Percentiles rank a stretch among this genome's conserved stretches.
phyloP scores from a whole-genome alignment of 202 grass and related monocot genomes.

The Sporobolus alterniflorus region DNA sequence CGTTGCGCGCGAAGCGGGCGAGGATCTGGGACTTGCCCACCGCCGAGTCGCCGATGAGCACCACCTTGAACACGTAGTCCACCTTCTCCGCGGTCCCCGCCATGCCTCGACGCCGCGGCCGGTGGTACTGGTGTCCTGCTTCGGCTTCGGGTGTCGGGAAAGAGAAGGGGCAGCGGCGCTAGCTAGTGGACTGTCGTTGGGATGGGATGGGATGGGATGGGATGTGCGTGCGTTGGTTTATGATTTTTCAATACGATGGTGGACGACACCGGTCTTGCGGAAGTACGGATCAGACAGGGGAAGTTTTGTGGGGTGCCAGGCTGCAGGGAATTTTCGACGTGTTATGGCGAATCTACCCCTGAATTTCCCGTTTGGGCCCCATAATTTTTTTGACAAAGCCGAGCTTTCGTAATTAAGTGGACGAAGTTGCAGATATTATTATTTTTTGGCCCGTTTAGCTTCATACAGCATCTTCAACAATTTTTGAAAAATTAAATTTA shows the following conservation, averaged over 20 bases:
- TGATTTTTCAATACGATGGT: conserved; percentile 13
- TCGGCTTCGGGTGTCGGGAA: conserved; percentile 4
- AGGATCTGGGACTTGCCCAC: conserved; percentile 89
- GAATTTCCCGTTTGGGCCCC: not conserved
- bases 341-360: not conserved
- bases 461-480: too few species aligned
- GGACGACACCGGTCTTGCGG: conserved; percentile 26
- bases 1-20: conserved; percentile 47
- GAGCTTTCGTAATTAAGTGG: not conserved
- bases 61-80: conserved; percentile 89
- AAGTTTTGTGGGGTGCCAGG: too few species aligned
- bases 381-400: too few species aligned
- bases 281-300: too few species aligned
- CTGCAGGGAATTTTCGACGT: not conserved
- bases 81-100: conserved; percentile 59
- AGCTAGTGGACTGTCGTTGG: not conserved
- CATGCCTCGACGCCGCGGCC: not conserved
- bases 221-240: not conserved
- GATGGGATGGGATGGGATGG: too few species aligned
- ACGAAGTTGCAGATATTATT: not conserved
- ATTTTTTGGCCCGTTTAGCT: not conserved
- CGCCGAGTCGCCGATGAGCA: conserved; percentile 80
- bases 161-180: not conserved
- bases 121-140: not conserved
- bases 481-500: too few species aligned